Percentiles rank a stretch among this genome's conserved stretches.
These are phyloP conservation scores for Plasmodium coatneyi DNA, from an alignment of 169 alveolate genomes.

Conservation along the genomic window DNA sequence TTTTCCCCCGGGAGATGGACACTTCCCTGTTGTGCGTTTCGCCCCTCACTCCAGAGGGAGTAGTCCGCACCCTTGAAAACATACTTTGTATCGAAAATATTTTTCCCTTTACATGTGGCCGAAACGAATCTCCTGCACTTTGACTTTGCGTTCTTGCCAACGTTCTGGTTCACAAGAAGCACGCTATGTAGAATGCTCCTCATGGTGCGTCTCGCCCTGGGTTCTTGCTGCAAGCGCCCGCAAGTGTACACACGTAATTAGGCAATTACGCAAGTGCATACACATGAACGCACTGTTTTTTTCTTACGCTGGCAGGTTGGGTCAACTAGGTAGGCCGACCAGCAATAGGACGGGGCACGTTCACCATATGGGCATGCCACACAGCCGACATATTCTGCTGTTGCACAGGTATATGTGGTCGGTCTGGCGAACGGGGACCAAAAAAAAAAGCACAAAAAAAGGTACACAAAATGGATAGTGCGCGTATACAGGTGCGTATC, in stretches of 20 bases:
- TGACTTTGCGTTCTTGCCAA: constrained; percentile 22
- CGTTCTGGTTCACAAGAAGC: constrained; percentile 4
- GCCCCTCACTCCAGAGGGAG: background rate
- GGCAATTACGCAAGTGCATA: background rate
- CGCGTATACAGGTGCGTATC: background rate
- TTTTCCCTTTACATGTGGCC: constrained; percentile 2
- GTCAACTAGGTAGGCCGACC: background rate
- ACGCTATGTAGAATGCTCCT: constrained; percentile 48
- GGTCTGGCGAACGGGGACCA: background rate
- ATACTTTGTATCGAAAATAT: background rate
- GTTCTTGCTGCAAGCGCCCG: background rate
- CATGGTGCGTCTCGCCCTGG: constrained; percentile 20
- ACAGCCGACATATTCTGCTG: background rate
- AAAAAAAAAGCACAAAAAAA: background rate
- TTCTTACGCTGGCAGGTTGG: background rate
- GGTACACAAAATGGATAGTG: background rate
- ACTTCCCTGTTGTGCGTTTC: background rate
- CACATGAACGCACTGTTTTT: constrained; percentile 1
- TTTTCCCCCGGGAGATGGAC: background rate
- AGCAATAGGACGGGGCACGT: background rate
- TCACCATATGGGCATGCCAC: background rate
- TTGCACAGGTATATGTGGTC: background rate
- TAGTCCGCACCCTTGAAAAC: background rate
- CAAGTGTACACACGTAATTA: background rate
- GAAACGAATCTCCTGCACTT: constrained; percentile 39